phyloP scores from a whole-genome alignment of 176 grass and related monocot species.

The Ampelocalamus luodianensis region DNA sequence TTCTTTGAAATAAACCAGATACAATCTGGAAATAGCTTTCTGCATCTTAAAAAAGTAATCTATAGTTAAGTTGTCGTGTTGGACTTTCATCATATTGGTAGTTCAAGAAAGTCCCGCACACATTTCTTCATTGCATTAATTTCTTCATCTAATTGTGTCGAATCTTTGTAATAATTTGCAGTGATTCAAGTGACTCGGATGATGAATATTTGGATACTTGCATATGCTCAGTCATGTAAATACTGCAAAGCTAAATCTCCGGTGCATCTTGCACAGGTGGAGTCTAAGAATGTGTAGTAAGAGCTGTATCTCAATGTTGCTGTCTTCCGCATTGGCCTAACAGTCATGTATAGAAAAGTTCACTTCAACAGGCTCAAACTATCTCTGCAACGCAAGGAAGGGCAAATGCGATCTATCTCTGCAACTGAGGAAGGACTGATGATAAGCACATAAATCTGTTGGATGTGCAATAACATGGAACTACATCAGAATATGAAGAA shows the following conservation, averaged over 20 bases:
- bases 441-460: conserved; percentile 16
- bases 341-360: conserved; percentile 39
- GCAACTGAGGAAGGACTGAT: not conserved
- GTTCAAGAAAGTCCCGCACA: not conserved
- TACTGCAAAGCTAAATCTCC: conserved; percentile 33
- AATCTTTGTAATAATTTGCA: conserved; percentile 44
- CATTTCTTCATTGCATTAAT: conserved; percentile 1
- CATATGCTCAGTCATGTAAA: conserved; percentile 80
- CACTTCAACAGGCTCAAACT: conserved; percentile 16
- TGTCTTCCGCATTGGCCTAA: conserved; percentile 34
- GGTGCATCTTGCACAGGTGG: conserved; percentile 34
- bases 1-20: conserved; percentile 9
- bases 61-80: not conserved
- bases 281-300: conserved; percentile 41
- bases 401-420: not conserved
- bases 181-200: conserved; percentile 75
- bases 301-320: conserved; percentile 33
- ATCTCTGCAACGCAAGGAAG: conserved; percentile 1
- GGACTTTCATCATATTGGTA: not conserved
- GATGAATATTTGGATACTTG: conserved; percentile 84
- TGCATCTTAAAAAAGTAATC: not conserved
- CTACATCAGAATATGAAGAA: conserved; percentile 30
- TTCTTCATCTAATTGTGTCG: not conserved
- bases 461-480: not conserved
- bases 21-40: not conserved